Conservation (phyloP, 1,139 yeast species). For the Pichiaceae sp. region DNA sequence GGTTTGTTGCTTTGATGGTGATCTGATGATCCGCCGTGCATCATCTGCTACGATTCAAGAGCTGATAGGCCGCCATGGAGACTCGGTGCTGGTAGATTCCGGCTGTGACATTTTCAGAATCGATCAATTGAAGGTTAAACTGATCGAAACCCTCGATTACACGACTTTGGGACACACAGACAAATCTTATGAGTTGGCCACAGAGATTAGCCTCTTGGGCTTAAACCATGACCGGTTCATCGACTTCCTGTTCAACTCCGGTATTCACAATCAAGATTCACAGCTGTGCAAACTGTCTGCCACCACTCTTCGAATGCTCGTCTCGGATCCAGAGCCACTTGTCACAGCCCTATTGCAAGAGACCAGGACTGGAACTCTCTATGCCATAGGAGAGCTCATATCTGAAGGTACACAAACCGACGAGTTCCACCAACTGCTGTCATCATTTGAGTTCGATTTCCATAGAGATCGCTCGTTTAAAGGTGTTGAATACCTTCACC, state of each 20-base stretch:
- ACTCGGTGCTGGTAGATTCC: constrained; percentile 17
- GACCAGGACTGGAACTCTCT: constrained; percentile 13
- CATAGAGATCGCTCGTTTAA: constrained; percentile 25
- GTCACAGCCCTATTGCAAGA: neutral
- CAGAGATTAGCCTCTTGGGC: constrained; percentile 24
- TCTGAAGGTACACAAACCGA: neutral
- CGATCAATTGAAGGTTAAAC: constrained; percentile 35
- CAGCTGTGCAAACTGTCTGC: constrained; percentile 31
- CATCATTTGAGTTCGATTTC: constrained; percentile 22
- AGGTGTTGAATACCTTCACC: constrained; percentile 26
- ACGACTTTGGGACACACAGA: constrained; percentile 34
- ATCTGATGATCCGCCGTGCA: constrained; percentile 68
- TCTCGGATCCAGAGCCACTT: constrained; percentile 1
- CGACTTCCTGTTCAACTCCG: constrained; percentile 23
- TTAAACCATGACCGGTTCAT: constrained; percentile 25
- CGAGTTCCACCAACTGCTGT: constrained; percentile 5
- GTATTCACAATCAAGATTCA: constrained; percentile 27
- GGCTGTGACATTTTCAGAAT: constrained; percentile 10
- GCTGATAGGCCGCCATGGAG: constrained; percentile 67
- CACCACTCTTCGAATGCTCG: constrained; percentile 13
- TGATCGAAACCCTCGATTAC: constrained; percentile 54
- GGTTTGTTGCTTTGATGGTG: constrained; percentile 61
- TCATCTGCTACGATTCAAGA: constrained; percentile 86
- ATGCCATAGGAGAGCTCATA: constrained; percentile 21
- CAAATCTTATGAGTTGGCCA: constrained; percentile 29